phyloP scores from a whole-genome alignment of 1,284 basidiomycete species.

The Omphalotus olearius region DNA sequence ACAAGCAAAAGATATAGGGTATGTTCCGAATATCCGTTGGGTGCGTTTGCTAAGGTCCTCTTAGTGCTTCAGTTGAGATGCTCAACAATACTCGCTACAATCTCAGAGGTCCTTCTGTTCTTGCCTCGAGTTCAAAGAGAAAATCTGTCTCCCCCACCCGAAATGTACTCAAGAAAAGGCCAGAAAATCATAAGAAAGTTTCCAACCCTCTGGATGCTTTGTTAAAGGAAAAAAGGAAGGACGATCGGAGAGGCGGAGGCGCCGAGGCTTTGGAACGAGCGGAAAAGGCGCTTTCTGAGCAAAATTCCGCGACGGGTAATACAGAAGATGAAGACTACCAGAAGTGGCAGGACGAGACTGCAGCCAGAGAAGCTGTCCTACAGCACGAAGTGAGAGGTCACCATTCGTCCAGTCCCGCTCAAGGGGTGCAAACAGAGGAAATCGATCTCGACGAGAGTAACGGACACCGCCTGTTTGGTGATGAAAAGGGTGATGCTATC shows the following conservation, averaged over 20 bases:
- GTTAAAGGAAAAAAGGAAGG: conserved; percentile 46
- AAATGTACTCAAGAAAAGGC: conserved; percentile 19
- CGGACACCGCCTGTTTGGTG: conserved; percentile 6
- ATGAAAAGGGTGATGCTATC: conserved; percentile 5
- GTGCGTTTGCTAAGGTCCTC: neutral
- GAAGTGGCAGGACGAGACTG: conserved; percentile 14
- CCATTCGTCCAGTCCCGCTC: neutral
- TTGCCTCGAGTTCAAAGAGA: conserved; percentile 8
- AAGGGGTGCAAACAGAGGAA: neutral
- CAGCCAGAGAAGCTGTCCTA: conserved; percentile 16
- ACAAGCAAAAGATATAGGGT: conserved; percentile 18
- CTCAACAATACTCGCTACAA: conserved; percentile 13
- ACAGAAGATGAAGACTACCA: conserved; percentile 26
- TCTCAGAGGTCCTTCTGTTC: conserved; percentile 14
- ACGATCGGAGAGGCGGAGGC: conserved; percentile 41
- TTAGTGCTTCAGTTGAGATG: neutral
- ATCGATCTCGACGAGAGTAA: neutral
- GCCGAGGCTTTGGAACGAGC: conserved; percentile 39
- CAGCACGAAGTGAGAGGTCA: conserved; percentile 8
- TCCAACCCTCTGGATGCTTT: conserved; percentile 49
- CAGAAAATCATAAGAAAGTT: conserved; percentile 1
- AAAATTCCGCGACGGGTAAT: conserved; percentile 32
- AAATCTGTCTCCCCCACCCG: conserved; percentile 5
- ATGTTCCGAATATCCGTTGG: neutral
- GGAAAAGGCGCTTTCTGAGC: conserved; percentile 32